These are phyloP conservation scores for Blumeria graminis DNA, from an alignment of 2,329 filamentous ascomycete species.

Conservation along the genomic window DNA sequence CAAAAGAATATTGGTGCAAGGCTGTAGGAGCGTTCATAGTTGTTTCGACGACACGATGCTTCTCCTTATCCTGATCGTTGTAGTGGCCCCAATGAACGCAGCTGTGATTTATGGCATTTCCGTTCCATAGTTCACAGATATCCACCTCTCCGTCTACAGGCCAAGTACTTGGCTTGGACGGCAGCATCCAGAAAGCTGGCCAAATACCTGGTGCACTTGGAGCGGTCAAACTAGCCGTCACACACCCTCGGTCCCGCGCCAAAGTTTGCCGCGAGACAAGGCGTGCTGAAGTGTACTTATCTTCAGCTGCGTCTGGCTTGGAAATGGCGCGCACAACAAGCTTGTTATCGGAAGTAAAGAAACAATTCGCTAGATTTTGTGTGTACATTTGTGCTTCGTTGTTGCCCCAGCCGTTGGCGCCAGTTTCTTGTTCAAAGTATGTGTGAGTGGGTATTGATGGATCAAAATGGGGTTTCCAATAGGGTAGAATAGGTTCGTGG, in stretches of 20 bases:
- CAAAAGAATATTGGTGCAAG: constrained; percentile 29
- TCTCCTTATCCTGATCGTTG: constrained; percentile 27
- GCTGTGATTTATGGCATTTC: constrained; percentile 26
- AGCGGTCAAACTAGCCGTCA: constrained; percentile 25
- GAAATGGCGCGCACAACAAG: constrained; percentile 27
- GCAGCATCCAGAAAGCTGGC: constrained; percentile 38
- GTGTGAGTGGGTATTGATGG: constrained; percentile 21
- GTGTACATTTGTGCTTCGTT: constrained; percentile 35
- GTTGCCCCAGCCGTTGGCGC: constrained; percentile 36
- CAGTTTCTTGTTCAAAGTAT: constrained; percentile 30
- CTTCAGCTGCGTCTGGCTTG: constrained; percentile 12
- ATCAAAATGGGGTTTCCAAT: constrained; percentile 29
- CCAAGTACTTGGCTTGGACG: constrained; percentile 31
- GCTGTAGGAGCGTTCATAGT: constrained; percentile 21
- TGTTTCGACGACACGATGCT: constrained; percentile 30
- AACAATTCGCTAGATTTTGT: constrained; percentile 23
- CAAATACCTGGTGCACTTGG: constrained; percentile 32
- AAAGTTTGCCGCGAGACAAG: constrained; percentile 28
- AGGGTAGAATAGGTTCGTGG: constrained; percentile 9
- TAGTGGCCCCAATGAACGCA: constrained; percentile 35
- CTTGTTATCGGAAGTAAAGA: constrained; percentile 26
- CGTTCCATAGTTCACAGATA: constrained; percentile 38
- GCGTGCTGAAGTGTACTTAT: constrained; percentile 29
- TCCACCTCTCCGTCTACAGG: constrained; percentile 34
- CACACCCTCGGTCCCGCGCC: constrained; percentile 24